Conservation (phyloP, 306 rosid genomes). For the Luffa aegyptiaca region DNA sequence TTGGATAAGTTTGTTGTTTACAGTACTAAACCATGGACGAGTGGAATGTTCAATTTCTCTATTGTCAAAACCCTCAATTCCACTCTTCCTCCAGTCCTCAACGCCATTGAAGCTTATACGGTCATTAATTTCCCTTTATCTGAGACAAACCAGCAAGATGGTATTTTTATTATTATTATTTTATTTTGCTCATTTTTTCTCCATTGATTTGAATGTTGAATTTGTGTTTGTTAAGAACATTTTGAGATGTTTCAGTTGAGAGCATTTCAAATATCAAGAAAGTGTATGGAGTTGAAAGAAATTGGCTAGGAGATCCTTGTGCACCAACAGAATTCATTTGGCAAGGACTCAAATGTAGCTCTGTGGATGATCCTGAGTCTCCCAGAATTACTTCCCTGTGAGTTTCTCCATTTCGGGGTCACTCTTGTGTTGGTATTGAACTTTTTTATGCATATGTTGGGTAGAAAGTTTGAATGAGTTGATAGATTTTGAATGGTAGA, state of each 20-base stretch:
- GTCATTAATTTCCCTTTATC: constrained; percentile 4
- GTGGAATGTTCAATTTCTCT: background rate
- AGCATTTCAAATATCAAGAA: constrained; percentile 23
- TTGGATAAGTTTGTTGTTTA: background rate
- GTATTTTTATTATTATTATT: background rate
- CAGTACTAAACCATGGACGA: background rate
- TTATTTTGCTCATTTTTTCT: too few species aligned
- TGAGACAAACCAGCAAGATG: constrained; percentile 25
- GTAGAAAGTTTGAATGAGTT: too few species aligned
- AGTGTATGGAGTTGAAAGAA: constrained; percentile 17
- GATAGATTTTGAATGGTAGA: too few species aligned
- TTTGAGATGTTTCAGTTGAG: constrained; percentile 12
- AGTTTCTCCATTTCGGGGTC: background rate
- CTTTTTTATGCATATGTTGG: too few species aligned
- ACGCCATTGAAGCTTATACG: constrained; percentile 32
- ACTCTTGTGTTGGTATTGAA: too few species aligned
- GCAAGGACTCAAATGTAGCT: constrained; percentile 33
- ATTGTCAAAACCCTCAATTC: constrained; percentile 10
- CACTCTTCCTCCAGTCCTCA: constrained; percentile 37
- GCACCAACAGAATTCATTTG: constrained; percentile 20
- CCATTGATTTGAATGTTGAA: too few species aligned
- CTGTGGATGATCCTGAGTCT: background rate
- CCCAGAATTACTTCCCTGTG: constrained; percentile 38
- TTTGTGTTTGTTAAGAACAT: too few species aligned
- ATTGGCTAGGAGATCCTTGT: constrained; percentile 46